Percentiles rank a stretch among this genome's conserved stretches.
Conservation (phyloP, 2,329 filamentous ascomycete species). For the Botrytis elliptica region DNA sequence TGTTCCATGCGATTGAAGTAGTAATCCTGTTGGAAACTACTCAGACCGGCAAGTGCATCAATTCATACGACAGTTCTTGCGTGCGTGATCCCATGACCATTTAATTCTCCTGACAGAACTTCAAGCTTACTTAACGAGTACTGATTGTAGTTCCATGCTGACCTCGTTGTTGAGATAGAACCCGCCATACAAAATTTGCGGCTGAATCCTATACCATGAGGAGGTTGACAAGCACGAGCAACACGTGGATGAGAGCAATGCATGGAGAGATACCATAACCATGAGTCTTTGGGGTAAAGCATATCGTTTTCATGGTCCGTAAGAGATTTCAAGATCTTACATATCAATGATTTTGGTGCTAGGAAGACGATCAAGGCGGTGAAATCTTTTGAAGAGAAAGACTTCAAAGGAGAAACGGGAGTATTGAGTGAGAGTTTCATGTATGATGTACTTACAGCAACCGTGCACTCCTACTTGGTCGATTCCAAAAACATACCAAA, state of each 20-base stretch:
- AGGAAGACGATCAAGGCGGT: not conserved
- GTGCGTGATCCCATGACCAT: not conserved
- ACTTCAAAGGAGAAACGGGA: fast-evolving
- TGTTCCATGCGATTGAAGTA: not conserved
- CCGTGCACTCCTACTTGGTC: too few species aligned
- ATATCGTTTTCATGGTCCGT: not conserved
- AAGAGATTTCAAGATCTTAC: not conserved
- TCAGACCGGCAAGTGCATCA: not conserved
- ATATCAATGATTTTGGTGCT: not conserved
- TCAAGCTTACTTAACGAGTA: not conserved
- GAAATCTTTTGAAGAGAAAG: not conserved
- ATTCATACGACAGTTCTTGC: too few species aligned
- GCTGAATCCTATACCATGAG: not conserved
- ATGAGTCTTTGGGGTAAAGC: not conserved
- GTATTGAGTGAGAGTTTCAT: not conserved
- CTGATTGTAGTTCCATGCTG: not conserved
- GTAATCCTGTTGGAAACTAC: not conserved
- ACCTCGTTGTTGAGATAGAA: not conserved
- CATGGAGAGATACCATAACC: not conserved
- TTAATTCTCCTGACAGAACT: not conserved
- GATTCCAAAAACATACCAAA: too few species aligned
- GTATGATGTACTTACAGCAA: not conserved
- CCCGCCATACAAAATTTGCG: too few species aligned
- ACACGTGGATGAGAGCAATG: not conserved
- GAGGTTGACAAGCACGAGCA: not conserved